Base-by-base conservation (phyloP, 1,139 yeast species). In the Kodamaea alishanica region DNA sequence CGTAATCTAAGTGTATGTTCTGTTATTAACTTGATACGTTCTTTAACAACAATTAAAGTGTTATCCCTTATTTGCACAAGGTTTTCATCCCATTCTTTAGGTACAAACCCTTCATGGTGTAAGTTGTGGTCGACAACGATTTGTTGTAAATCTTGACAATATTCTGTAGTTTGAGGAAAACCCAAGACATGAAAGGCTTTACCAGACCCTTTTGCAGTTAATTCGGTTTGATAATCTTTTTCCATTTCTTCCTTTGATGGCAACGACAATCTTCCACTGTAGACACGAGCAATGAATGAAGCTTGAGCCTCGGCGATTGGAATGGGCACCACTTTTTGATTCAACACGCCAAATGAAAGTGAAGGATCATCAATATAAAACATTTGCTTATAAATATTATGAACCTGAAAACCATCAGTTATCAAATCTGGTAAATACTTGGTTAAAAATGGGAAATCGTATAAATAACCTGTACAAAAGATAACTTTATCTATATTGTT, bases 381-480 rank as follows among this genome's bases (percentile, higher is more conserved):
- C 6, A 73, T 56, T 42, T 73, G 78, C 40, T 65, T 60, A 51
- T 69, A 70, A 9, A 75, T 34, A 33, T 63, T 51, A 29, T 62
- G 52, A 11, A 72, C 53, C 32, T 56, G 61, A 5, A 45, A 37
- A 8, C 75, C 73, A 38, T 63, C 61, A 8, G 62, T 54, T 23
- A 62, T 46, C 6, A 62, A 42, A 7, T 56, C 49, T 7, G 56
- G 38, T 22, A 55, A 48, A 39, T 65, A 61, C 8, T 60, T 49
- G 38, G 61, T 56, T 37, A 73, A 54, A 43, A 73, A 74, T 6
- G 77, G 77, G 26, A 70, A 44, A 37, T 60, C 58, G 50, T 70
- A 72, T 24, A 68, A 52, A 48, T 73, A 74, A 5, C 79, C 80
- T 2, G 79, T 75, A 51, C 78, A 73, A 46, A 69, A 72, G 4